Evolutionary conservation across 176 grass and related monocot species (phyloP).

Genomic region (Rhynchospora tenuis): DNA sequence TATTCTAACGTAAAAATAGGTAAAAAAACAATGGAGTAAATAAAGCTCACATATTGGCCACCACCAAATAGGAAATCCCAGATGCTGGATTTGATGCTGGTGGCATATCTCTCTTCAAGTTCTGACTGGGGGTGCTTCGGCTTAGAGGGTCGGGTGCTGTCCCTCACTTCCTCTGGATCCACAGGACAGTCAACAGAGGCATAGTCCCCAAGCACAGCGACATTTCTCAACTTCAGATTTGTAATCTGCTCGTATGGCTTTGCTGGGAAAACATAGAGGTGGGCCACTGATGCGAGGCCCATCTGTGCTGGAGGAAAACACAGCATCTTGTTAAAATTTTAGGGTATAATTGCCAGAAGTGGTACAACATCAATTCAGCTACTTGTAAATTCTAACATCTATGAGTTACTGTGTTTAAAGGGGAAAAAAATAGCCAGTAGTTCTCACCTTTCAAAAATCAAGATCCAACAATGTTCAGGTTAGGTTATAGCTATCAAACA

Average conservation of each 20-base stretch:
- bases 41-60: slow-evolving; percentile 80
- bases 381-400: neutral
- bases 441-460: neutral
- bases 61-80: slow-evolving; percentile 78
- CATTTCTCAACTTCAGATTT: slow-evolving; percentile 49
- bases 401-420: neutral
- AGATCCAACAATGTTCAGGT: neutral
- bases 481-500: neutral
- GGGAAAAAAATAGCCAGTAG: neutral
- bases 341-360: neutral
- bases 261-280: slow-evolving; percentile 89
- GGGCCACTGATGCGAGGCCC: slow-evolving; percentile 81
- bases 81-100: slow-evolving; percentile 80
- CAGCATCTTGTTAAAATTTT: slow-evolving; percentile 16
- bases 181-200: slow-evolving; percentile 67
- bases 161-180: slow-evolving; percentile 85
- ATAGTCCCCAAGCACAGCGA: slow-evolving; percentile 87
- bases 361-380: neutral
- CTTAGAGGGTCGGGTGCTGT: slow-evolving; percentile 72
- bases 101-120: slow-evolving; percentile 51
- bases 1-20: neutral
- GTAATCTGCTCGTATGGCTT: slow-evolving; percentile 68
- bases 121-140: slow-evolving; percentile 75
- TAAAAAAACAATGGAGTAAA: neutral
- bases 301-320: slow-evolving; percentile 79